phyloP scores from a whole-genome alignment of 495 filamentous ascomycete species.

The Trichodelitschia bisporula region DNA sequence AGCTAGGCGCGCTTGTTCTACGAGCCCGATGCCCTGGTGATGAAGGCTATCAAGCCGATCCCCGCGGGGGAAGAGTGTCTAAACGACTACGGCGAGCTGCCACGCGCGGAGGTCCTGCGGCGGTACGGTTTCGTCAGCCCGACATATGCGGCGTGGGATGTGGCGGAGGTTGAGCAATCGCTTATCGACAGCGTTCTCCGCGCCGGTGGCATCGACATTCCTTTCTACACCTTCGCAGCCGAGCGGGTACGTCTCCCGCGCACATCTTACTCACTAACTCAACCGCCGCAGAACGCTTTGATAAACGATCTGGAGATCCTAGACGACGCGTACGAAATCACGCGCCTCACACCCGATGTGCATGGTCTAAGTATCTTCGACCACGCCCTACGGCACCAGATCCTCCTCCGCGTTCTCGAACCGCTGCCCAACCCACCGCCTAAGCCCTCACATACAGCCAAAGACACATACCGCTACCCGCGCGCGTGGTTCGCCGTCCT shows the following conservation, averaged over 20 bases:
- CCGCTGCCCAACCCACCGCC: too few relatives aligned
- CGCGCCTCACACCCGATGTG: not conserved
- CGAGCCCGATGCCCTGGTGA: constrained; percentile 34
- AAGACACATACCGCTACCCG: too few relatives aligned
- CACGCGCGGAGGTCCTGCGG: constrained; percentile 58
- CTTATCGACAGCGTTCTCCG: constrained; percentile 23
- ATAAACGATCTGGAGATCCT: not conserved
- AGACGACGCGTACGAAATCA: not conserved
- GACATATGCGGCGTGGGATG: constrained; percentile 54
- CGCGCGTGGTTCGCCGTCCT: too few relatives aligned
- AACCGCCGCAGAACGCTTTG: not conserved
- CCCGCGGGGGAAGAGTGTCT: constrained; percentile 53
- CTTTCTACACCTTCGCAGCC: not conserved
- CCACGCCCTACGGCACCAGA: too few relatives aligned
- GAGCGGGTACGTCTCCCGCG: constrained; percentile 1
- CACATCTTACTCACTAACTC: not conserved
- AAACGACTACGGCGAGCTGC: constrained; percentile 75
- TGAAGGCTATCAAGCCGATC: constrained; percentile 42
- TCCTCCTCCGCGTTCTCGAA: too few relatives aligned
- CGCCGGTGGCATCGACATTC: not conserved
- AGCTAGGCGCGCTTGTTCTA: constrained; percentile 42
- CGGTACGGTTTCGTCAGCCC: constrained; percentile 74
- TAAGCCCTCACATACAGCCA: too few relatives aligned
- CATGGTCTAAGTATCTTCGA: too few relatives aligned
- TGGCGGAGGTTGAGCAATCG: constrained; percentile 45